Evolutionary conservation across 164 flowering plant genomes (phyloP).

Genomic region (Paratinospora sagittata): DNA sequence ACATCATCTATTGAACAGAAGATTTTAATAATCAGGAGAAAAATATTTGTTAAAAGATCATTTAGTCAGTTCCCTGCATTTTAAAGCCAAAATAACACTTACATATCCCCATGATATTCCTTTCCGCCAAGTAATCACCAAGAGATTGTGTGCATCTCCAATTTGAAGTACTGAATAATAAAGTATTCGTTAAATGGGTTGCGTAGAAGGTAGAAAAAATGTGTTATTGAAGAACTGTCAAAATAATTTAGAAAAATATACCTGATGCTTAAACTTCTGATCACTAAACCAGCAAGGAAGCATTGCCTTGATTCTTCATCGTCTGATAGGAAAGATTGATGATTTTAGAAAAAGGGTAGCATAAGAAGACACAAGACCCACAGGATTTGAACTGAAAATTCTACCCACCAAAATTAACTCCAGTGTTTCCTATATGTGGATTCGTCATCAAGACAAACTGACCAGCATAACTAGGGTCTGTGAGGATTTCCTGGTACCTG

Average conservation of each 20-base stretch:
- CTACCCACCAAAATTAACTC: conserved; percentile 67
- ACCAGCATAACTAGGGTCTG: conserved; percentile 92
- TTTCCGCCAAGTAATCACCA: conserved; percentile 59
- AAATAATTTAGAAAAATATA: conserved; percentile 9
- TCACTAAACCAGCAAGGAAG: conserved; percentile 74
- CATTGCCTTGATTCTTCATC: conserved; percentile 81
- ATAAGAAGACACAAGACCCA: background rate
- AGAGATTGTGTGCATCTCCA: conserved; percentile 67
- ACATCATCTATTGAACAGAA: conserved; percentile 60
- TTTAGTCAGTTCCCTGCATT: background rate
- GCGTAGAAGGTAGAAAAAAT: background rate
- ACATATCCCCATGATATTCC: conserved; percentile 91
- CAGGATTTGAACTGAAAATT: background rate
- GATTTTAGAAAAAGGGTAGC: conserved; percentile 1
- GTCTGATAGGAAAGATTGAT: conserved; percentile 29
- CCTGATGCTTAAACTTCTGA: conserved; percentile 77
- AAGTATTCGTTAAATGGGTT: conserved; percentile 2
- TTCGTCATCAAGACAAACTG: conserved; percentile 88
- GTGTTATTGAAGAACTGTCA: background rate
- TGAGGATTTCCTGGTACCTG: conserved; percentile 87
- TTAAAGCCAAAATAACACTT: conserved; percentile 19
- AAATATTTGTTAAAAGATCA: background rate
- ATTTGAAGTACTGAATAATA: conserved; percentile 56
- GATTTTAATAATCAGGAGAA: conserved; percentile 5
- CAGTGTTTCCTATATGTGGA: conserved; percentile 90